Percentiles rank a stretch among this genome's conserved stretches.
phyloP scores from a whole-genome alignment of 805 yeast genomes.

The Metschnikowia lochheadii region DNA sequence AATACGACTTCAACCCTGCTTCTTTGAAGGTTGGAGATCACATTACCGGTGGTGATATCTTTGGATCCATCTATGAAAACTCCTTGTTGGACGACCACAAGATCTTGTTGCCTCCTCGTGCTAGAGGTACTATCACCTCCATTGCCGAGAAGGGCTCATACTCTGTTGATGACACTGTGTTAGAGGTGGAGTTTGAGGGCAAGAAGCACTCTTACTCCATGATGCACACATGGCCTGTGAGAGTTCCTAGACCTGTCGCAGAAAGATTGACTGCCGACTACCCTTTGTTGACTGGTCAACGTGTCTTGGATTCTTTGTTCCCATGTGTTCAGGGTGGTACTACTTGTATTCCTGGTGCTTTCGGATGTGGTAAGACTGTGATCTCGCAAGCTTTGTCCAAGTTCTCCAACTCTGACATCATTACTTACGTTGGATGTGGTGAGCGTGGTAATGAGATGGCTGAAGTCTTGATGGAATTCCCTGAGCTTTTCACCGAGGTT shows the following conservation, averaged over 20 bases:
- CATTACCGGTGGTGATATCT: conserved; percentile 96
- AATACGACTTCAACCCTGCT: conserved; percentile 86
- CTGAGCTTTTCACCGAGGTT: conserved; percentile 88
- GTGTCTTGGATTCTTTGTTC: conserved; percentile 95
- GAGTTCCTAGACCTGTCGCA: conserved; percentile 98
- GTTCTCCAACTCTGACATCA: conserved; percentile 95
- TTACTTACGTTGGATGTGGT: conserved; percentile 90
- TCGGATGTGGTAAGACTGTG: conserved; percentile 98
- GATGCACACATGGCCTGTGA: conserved; percentile 99
- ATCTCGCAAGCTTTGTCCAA: conserved; percentile 96
- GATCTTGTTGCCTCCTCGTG: conserved; percentile 94
- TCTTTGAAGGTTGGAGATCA: conserved; percentile 88
- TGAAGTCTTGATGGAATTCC: conserved; percentile 99
- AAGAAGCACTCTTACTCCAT: conserved; percentile 73
- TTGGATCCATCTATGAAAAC: conserved; percentile 91
- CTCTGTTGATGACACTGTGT: conserved; percentile 79
- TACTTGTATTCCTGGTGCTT: conserved; percentile 99
- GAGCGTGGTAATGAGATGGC: conserved; percentile 99
- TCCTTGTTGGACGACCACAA: conserved; percentile 90
- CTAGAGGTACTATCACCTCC: conserved; percentile 92
- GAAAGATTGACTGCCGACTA: conserved; percentile 89
- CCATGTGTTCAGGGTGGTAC: conserved; percentile 99
- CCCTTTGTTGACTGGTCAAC: conserved; percentile 96
- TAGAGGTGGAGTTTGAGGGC: conserved; percentile 95
- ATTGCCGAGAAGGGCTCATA: conserved; percentile 89